Percentiles rank a stretch among this genome's conserved stretches.
These are phyloP conservation scores for Sclerospora graminicola DNA, from an alignment of 352 stramenopile genomes.

Conservation along the genomic window DNA sequence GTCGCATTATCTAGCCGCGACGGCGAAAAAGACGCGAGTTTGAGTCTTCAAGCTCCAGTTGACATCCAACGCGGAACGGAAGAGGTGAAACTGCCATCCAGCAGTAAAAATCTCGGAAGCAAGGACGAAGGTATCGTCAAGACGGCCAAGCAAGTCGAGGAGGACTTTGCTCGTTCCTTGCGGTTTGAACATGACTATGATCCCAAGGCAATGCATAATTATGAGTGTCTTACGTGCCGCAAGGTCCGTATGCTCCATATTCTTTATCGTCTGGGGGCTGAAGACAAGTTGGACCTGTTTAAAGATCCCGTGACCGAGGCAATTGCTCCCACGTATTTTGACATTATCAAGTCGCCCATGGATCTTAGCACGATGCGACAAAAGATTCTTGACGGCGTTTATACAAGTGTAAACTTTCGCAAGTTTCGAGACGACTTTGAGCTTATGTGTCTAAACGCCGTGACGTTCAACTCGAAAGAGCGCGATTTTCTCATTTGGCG, in stretches of 20 bases:
- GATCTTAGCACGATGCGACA: constrained; percentile 85
- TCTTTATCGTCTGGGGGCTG: constrained; percentile 40
- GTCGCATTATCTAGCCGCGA: constrained; percentile 3
- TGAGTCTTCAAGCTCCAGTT: constrained; percentile 8
- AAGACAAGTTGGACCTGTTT: constrained; percentile 89
- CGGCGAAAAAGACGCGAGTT: constrained; percentile 3
- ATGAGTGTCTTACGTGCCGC: constrained; percentile 76
- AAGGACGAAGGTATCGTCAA: constrained; percentile 28
- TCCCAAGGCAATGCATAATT: constrained; percentile 60
- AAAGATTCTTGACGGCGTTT: constrained; percentile 58
- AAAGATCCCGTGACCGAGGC: constrained; percentile 88
- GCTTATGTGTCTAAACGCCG: constrained; percentile 91
- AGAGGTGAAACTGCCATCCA: constrained; percentile 10
- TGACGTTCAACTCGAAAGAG: constrained; percentile 92
- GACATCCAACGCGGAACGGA: constrained; percentile 14
- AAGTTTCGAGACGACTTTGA: constrained; percentile 89
- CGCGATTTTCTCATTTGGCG: constrained; percentile 87
- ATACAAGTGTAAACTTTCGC: constrained; percentile 63
- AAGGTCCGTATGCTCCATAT: constrained; percentile 66
- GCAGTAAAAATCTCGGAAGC: constrained; percentile 1
- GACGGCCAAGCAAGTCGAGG: constrained; percentile 44
- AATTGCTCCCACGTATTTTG: constrained; percentile 89
- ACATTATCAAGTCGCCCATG: constrained; percentile 90
- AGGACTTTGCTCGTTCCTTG: constrained; percentile 46
- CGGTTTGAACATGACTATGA: constrained; percentile 62